Base-by-base conservation (phyloP, 2,329 filamentous ascomycete genomes). In the Lasiodiplodia sp. region DNA sequence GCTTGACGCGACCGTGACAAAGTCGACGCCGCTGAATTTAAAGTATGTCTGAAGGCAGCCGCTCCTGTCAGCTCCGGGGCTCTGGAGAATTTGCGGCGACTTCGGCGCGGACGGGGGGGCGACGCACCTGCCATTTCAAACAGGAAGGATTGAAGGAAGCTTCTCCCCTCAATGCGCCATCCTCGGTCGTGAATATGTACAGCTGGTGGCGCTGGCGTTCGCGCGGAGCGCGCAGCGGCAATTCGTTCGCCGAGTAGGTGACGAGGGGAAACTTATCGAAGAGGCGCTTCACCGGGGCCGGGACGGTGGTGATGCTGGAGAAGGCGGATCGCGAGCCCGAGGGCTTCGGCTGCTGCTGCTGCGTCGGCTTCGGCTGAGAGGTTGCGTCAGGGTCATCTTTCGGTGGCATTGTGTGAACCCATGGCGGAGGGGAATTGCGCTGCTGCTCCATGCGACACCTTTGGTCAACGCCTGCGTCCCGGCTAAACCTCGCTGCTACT, bases 71-170 rank as follows among this genome's bases (percentile, higher is more conserved):
- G 49, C 31, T 40, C 23, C 11, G 4, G 14, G 16, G 34, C 8
- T 38, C 47, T 44, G 23, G 47, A 21, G n/a, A 23, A 55, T 23
- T 40, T 52, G 52, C 25, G 34, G 25, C 16, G 14, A 38, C 18
- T 14, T 57, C 11, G 40, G 44, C 38, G 25, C 18, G 40, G 58
- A 14, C 18, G 14, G 55, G 16, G 40, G 56, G 44, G 34, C 31
- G 34, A 25, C 52, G 12, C 21, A 95, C 93, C 92, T 98, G 96
- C 94, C 94, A 98, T 84, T 95, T 97, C 76, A 98, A 84, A 83
- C 96, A 99, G 69, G 90, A 89, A 12, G 96, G 96, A 78, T 98
- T 98, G 82, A 91, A 97, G 72, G 93, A 96, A 31, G 94, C 92
- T 37, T 84, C 81, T 4, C 89, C 89, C 49, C 77, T 76, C 68